phyloP scores from a whole-genome alignment of 2,329 filamentous ascomycete genomes.

The Penicillium concentricum region DNA sequence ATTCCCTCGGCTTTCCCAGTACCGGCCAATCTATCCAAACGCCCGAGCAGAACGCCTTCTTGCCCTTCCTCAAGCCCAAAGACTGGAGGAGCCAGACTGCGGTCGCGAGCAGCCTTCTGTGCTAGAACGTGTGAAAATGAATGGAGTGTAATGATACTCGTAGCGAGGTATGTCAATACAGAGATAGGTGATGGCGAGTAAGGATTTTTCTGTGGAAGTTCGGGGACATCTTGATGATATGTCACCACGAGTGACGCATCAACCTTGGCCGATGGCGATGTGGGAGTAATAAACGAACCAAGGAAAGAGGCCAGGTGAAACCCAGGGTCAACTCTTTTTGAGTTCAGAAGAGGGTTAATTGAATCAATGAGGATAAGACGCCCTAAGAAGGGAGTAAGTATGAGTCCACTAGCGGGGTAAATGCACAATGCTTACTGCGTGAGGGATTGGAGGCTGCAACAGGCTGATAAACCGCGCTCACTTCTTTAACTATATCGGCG shows the following conservation, averaged over 20 bases:
- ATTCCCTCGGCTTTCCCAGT: slow-evolving; percentile 55
- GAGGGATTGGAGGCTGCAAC: slow-evolving; percentile 18
- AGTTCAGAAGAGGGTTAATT: slow-evolving; percentile 62
- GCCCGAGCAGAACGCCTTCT: slow-evolving; percentile 74
- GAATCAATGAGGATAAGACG: slow-evolving; percentile 77
- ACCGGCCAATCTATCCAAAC: slow-evolving; percentile 42
- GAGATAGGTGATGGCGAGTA: slow-evolving; percentile 67
- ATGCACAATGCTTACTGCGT: slow-evolving; percentile 26
- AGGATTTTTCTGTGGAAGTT: slow-evolving; percentile 38
- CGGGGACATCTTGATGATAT: slow-evolving; percentile 79
- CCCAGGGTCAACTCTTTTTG: slow-evolving; percentile 44
- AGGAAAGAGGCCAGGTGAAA: slow-evolving; percentile 67
- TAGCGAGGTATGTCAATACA: slow-evolving; percentile 80
- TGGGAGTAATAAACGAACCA: slow-evolving; percentile 64
- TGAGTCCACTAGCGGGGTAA: background rate
- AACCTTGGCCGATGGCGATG: slow-evolving; percentile 28
- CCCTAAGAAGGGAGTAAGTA: slow-evolving; percentile 47
- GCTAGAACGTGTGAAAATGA: slow-evolving; percentile 73
- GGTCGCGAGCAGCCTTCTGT: slow-evolving; percentile 71
- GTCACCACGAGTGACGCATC: slow-evolving; percentile 70
- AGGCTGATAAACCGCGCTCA: slow-evolving; percentile 45
- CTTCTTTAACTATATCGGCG: slow-evolving; percentile 58
- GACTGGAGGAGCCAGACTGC: slow-evolving; percentile 70
- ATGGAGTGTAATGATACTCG: slow-evolving; percentile 72
- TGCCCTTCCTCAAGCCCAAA: slow-evolving; percentile 76